Percentiles rank a stretch among this genome's conserved stretches.
phyloP scores from a whole-genome alignment of 2,329 filamentous ascomycete genomes.

The Xylaria polymorpha region DNA sequence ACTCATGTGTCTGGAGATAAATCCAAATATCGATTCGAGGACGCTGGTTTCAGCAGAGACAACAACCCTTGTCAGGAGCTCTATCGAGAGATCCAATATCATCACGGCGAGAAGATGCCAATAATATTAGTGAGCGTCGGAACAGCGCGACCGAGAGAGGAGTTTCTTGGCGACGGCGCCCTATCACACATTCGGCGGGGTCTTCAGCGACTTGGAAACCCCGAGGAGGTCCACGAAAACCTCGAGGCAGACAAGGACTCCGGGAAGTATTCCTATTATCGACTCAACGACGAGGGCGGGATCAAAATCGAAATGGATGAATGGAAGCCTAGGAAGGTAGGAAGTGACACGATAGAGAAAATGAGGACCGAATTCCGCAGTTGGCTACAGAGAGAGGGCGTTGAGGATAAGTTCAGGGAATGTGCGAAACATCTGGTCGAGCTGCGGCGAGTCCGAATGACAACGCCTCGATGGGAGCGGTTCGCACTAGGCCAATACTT shows the following conservation, averaged over 20 bases:
- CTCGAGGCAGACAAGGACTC: not conserved
- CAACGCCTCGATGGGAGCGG: not conserved
- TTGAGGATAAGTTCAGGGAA: conserved; percentile 4
- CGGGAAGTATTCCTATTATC: conserved; percentile 12
- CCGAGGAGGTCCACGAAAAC: not conserved
- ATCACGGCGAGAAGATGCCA: conserved; percentile 8
- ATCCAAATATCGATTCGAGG: conserved; percentile 17
- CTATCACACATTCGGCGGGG: not conserved
- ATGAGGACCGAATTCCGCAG: not conserved
- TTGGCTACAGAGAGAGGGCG: conserved; percentile 13
- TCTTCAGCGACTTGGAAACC: conserved; percentile 7
- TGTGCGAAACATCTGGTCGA: conserved; percentile 13
- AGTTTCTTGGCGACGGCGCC: not conserved
- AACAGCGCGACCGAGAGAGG: conserved; percentile 27
- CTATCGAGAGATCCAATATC: conserved; percentile 15
- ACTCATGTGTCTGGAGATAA: not conserved
- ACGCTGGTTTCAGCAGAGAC: conserved; percentile 29
- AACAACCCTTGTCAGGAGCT: conserved; percentile 36
- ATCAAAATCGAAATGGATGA: conserved; percentile 21
- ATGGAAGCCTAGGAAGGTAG: conserved; percentile 10
- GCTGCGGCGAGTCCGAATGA: conserved; percentile 2
- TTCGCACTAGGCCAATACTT: not conserved
- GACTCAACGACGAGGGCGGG: conserved; percentile 22
- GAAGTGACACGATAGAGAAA: not conserved
- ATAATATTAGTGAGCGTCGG: conserved; percentile 33